Percentiles rank a stretch among this genome's conserved stretches.
Conservation (phyloP, 2,329 filamentous ascomycete species). For the Aspergillus oerlinghausenensis region DNA sequence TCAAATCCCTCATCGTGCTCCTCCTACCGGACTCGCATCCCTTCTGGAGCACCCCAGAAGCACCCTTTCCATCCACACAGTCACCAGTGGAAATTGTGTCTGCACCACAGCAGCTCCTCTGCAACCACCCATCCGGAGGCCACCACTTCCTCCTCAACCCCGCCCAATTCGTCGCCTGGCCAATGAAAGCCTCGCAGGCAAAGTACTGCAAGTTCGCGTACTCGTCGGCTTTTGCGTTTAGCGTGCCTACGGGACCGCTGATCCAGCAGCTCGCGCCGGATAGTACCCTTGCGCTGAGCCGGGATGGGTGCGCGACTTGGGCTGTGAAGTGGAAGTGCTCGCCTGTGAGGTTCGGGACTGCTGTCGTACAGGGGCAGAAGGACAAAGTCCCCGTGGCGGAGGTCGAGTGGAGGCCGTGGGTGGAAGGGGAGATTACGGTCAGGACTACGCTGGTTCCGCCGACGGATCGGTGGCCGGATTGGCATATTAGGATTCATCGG, state of each 20-base stretch:
- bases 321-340: constrained; percentile 5
- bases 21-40: neutral
- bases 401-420: constrained; percentile 4
- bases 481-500: constrained; percentile 28
- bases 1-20: constrained; percentile 8
- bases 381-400: neutral
- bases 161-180: constrained; percentile 14
- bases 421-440: constrained; percentile 11
- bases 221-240: constrained; percentile 45
- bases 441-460: constrained; percentile 28
- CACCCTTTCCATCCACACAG: neutral
- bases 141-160: constrained; percentile 18
- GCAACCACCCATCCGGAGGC: constrained; percentile 4
- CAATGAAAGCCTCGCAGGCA: constrained; percentile 24
- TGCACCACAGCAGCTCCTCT: constrained; percentile 9
- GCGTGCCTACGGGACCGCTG: constrained; percentile 32
- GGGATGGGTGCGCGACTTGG: constrained; percentile 3
- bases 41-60: constrained; percentile 3
- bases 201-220: constrained; percentile 49
- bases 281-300: constrained; percentile 4
- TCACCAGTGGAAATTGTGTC: neutral
- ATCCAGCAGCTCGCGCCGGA: constrained; percentile 11
- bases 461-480: constrained; percentile 25
- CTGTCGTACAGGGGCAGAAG: neutral
- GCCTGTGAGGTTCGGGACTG: neutral